Evolutionary conservation across 1,284 basidiomycete species (phyloP).

Genomic region (Xerocomus cyaneibrunnescens): DNA sequence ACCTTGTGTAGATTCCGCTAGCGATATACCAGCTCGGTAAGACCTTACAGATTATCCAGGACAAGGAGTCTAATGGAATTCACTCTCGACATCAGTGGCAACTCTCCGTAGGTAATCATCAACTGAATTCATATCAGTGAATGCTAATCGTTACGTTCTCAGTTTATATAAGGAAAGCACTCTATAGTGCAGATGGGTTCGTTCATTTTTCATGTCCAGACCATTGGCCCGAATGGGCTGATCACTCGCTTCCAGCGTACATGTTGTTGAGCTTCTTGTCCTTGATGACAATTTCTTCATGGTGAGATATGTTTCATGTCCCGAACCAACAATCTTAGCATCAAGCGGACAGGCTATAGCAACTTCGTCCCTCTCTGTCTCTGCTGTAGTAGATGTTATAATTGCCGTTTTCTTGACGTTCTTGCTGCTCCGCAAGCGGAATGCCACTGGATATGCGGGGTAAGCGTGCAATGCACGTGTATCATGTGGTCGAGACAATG

Average conservation of each 20-base stretch:
- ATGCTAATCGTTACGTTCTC: background rate
- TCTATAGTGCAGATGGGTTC: slow-evolving; percentile 13
- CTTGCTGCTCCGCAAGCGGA: slow-evolving; percentile 9
- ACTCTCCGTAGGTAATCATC: background rate
- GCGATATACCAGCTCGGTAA: slow-evolving; percentile 9
- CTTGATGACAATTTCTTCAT: background rate
- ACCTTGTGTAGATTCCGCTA: background rate
- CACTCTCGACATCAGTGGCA: slow-evolving; percentile 1
- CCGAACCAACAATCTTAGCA: background rate
- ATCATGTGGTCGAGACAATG: background rate
- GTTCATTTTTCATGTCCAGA: background rate
- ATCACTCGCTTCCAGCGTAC: background rate
- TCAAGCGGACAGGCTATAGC: background rate
- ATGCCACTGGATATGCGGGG: background rate
- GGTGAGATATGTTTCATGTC: background rate
- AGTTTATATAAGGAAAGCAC: slow-evolving; percentile 8
- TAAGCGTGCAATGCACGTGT: background rate
- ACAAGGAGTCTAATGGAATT: background rate
- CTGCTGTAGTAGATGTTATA: slow-evolving; percentile 6
- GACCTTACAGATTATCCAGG: background rate
- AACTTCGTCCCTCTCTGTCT: background rate
- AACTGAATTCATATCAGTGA: background rate
- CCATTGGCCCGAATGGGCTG: background rate
- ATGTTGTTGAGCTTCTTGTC: background rate
- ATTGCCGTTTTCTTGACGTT: slow-evolving; percentile 5